A percentile compares a stretch with the other conserved stretches of the same genome.
Conservation (phyloP, 306 rosid species). For the Fagus sylvatica region DNA sequence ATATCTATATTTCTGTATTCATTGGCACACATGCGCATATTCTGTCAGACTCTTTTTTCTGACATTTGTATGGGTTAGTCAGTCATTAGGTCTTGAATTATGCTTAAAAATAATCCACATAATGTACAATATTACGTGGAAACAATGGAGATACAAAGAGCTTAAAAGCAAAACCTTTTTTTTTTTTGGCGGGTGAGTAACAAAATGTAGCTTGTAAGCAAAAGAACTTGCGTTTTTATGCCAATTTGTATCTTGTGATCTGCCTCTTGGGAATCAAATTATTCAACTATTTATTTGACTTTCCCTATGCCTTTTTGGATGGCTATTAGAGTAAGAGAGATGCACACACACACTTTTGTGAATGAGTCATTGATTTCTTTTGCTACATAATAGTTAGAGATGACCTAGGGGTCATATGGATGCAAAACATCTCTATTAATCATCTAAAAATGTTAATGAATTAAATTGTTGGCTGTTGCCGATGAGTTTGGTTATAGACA, state of each 20-base stretch:
- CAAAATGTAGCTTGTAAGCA: not conserved
- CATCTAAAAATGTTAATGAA: not conserved
- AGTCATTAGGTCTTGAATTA: not conserved
- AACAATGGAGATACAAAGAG: not conserved
- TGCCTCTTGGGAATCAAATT: no score
- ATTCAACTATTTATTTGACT: not conserved
- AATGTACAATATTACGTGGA: not conserved
- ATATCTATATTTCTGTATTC: not conserved
- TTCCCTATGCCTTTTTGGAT: not conserved
- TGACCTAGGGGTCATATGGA: not conserved
- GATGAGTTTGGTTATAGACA: not conserved
- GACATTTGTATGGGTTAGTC: not conserved
- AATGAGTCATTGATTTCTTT: not conserved
- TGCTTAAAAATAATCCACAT: not conserved
- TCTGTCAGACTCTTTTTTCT: not conserved
- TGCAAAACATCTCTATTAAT: not conserved
- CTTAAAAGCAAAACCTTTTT: no score
- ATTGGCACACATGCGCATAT: not conserved
- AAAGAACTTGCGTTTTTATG: no score
- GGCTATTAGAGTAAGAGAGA: not conserved
- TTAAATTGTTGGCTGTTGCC: not conserved
- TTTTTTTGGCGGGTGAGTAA: no score
- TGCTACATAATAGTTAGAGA: not conserved
- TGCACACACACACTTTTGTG: not conserved
- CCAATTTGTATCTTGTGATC: no score